phyloP scores from a whole-genome alignment of 148 eudicot species.

The Gaultheria prostrata region DNA sequence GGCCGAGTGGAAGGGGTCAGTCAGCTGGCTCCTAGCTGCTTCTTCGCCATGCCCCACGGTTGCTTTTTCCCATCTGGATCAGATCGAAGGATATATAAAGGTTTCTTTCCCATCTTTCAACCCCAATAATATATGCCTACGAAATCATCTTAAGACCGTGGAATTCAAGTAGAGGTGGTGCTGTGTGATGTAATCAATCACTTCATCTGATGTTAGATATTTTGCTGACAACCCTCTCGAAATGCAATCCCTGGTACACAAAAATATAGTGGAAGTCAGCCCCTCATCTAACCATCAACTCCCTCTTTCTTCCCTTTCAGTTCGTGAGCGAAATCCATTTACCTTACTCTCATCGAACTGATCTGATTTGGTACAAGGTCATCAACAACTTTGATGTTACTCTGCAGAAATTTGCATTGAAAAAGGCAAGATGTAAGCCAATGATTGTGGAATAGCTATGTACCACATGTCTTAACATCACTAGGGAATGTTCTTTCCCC shows the following conservation, averaged over 20 bases:
- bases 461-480: background rate
- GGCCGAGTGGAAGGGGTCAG: too few species aligned
- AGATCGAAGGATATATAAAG: too few species aligned
- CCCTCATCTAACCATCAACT: background rate
- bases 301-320: background rate
- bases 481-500: too few species aligned
- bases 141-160: background rate
- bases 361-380: conserved; percentile 82
- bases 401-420: conserved; percentile 35
- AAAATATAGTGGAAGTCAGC: background rate
- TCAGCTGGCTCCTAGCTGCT: too few species aligned
- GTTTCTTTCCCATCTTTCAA: too few species aligned
- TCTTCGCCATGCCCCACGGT: too few species aligned
- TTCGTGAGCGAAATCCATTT: conserved; percentile 11
- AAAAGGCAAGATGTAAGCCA: background rate
- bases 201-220: conserved; percentile 71
- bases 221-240: conserved; percentile 68
- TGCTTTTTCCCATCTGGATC: too few species aligned
- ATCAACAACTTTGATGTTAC: conserved; percentile 66
- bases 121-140: background rate
- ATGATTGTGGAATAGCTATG: background rate
- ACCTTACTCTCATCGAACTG: conserved; percentile 88
- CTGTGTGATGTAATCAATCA: conserved; percentile 59
- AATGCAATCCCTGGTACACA: conserved; percentile 60
- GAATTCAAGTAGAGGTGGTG: conserved; percentile 42